phyloP scores from a whole-genome alignment of 768 basidiomycete genomes.

The Suillus plorans region DNA sequence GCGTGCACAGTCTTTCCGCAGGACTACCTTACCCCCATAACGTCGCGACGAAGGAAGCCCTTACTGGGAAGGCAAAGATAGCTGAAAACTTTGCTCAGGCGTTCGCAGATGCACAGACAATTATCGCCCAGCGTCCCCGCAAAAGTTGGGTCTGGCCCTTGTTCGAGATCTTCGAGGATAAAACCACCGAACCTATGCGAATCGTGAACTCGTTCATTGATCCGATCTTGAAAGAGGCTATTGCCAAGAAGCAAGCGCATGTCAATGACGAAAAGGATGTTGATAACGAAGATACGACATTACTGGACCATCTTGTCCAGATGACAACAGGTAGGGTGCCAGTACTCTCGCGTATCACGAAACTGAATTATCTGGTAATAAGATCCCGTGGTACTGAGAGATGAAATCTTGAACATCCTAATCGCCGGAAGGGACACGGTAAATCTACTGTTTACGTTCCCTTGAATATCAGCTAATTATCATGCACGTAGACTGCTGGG shows the following conservation, averaged over 20 bases:
- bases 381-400: constrained; percentile 30
- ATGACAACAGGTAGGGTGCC: constrained; percentile 40
- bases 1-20: constrained; percentile 51
- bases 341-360: constrained; percentile 31
- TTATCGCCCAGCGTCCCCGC: constrained; percentile 42
- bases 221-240: constrained; percentile 43
- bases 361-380: neutral
- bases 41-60: constrained; percentile 18
- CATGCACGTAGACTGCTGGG: constrained; percentile 33
- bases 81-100: constrained; percentile 49
- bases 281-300: constrained; percentile 41
- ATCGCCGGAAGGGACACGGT: constrained; percentile 29
- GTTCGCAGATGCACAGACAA: constrained; percentile 47
- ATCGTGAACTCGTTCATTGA: constrained; percentile 52
- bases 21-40: constrained; percentile 55
- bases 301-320: constrained; percentile 57
- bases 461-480: constrained; percentile 33
- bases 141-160: constrained; percentile 55
- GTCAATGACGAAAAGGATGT: constrained; percentile 20
- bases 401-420: constrained; percentile 35
- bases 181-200: constrained; percentile 48
- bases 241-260: constrained; percentile 38
- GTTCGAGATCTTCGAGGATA: constrained; percentile 47
- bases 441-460: neutral
- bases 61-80: constrained; percentile 24